phyloP scores from a whole-genome alignment of 2,329 filamentous ascomycete genomes.

The Phialophora chinensis region DNA sequence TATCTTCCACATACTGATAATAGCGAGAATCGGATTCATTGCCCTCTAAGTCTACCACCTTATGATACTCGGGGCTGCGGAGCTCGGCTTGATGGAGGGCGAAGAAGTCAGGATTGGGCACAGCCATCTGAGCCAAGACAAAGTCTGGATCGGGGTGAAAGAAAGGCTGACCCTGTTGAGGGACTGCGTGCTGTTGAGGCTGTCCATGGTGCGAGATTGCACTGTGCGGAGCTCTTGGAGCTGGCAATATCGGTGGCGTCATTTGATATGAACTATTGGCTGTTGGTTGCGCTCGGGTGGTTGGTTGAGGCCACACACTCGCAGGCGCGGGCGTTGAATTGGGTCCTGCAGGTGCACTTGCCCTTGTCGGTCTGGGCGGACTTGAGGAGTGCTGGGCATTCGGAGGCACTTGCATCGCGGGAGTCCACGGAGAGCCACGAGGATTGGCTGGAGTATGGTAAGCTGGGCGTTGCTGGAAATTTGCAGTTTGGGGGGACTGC shows the following conservation, averaged over 20 bases:
- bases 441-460: background rate
- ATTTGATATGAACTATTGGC: background rate
- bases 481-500: background rate
- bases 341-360: background rate
- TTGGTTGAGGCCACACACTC: background rate
- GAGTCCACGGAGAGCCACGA: background rate
- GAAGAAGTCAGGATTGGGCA: conserved; percentile 53
- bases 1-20: conserved; percentile 47
- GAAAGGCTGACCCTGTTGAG: conserved; percentile 7
- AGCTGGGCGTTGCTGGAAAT: background rate
- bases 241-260: background rate
- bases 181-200: background rate
- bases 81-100: conserved; percentile 66
- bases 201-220: background rate
- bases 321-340: background rate
- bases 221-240: background rate
- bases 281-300: background rate
- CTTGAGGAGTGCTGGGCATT: background rate
- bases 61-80: conserved; percentile 57
- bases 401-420: background rate
- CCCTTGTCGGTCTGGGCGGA: background rate
- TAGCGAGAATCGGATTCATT: conserved; percentile 39
- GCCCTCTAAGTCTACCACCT: conserved; percentile 38
- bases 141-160: conserved; percentile 10
- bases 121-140: conserved; percentile 14